Conservation (phyloP, 176 grass and related monocot species). For the Oryza meridionalis region DNA sequence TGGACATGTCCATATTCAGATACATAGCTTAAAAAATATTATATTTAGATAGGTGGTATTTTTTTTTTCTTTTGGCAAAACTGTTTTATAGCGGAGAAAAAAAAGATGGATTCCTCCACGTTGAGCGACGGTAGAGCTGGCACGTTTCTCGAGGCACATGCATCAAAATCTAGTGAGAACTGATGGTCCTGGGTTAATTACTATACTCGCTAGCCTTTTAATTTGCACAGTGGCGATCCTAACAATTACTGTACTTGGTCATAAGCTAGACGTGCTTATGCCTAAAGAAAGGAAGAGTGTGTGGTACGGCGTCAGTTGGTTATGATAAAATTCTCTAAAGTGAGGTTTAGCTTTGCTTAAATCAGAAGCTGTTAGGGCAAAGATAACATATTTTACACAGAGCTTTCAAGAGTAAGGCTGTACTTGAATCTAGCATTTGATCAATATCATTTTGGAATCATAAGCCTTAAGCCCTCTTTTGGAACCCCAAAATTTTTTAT, state of each 20-base stretch:
- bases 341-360: not conserved
- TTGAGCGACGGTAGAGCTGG: not conserved
- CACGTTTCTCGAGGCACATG: not conserved
- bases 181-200: not conserved
- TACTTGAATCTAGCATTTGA: not conserved
- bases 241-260: not conserved
- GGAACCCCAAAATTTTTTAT: no score
- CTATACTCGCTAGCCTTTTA: not conserved
- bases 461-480: no score
- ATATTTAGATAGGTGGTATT: no score
- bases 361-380: not conserved
- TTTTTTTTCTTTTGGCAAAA: not conserved
- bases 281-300: not conserved
- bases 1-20: no score
- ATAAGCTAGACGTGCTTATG: not conserved
- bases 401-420: not conserved
- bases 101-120: constrained; percentile 10
- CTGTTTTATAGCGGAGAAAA: not conserved
- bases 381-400: not conserved
- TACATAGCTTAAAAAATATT: no score
- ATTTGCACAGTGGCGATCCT: not conserved
- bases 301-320: not conserved
- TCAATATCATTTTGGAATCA: not conserved
- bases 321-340: not conserved
- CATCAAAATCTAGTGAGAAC: not conserved